phyloP scores from a whole-genome alignment of 1,284 basidiomycete genomes.

The Ustilago crameri region DNA sequence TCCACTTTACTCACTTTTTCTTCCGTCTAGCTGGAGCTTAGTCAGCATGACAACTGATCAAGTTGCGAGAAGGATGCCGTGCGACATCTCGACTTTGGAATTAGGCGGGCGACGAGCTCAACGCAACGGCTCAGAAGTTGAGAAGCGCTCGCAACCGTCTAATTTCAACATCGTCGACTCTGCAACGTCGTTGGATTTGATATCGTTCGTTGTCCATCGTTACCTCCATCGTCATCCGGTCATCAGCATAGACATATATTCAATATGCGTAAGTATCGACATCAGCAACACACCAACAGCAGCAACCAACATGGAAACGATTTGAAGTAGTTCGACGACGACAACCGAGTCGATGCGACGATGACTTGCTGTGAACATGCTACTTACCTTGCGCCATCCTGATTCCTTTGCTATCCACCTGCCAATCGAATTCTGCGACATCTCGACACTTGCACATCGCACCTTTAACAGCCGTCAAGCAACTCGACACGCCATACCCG shows the following conservation, averaged over 20 bases:
- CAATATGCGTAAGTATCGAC: conserved; percentile 34
- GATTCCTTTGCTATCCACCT: too few species aligned
- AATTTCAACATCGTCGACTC: conserved; percentile 6
- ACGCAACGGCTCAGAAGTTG: background rate
- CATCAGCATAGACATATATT: conserved; percentile 9
- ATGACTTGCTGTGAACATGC: background rate
- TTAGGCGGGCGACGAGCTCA: conserved; percentile 1
- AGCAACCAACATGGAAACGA: background rate
- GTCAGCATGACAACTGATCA: conserved; percentile 13
- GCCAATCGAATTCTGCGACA: too few species aligned
- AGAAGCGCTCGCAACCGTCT: background rate
- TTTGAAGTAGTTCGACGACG: background rate
- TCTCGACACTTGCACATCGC: too few species aligned
- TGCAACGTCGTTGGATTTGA: background rate
- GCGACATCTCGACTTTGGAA: conserved; percentile 16
- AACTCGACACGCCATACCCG: conserved; percentile 63
- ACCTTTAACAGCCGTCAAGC: conserved; percentile 44
- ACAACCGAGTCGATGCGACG: background rate
- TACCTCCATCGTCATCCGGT: conserved; percentile 2
- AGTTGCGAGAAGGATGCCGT: conserved; percentile 13
- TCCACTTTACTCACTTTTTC: background rate
- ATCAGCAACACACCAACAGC: background rate
- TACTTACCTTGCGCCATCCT: too few species aligned
- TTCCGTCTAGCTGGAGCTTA: background rate
- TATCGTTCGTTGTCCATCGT: conserved; percentile 2